Conservation (phyloP, 495 filamentous ascomycete genomes). For the Tuber umbilicatum region DNA sequence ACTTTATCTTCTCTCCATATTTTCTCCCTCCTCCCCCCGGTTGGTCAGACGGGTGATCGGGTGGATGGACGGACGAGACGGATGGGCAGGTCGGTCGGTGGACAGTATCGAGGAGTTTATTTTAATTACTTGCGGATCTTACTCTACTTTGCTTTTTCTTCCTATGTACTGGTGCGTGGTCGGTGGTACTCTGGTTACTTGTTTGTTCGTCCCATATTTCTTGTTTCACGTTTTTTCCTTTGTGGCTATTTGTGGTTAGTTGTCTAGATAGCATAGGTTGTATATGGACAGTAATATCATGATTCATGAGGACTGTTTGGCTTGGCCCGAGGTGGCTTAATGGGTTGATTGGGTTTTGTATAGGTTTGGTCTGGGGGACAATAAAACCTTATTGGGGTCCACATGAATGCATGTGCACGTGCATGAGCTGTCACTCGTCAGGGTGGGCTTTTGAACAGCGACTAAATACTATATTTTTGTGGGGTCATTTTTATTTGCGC, state of each 20-base stretch:
- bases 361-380: background rate
- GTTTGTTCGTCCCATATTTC: conserved; percentile 4
- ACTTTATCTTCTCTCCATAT: background rate
- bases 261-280: conserved; percentile 6
- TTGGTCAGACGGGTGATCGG: background rate
- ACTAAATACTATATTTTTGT: background rate
- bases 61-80: background rate
- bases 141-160: background rate
- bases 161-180: background rate
- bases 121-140: background rate
- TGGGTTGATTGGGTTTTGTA: background rate
- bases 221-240: background rate
- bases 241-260: conserved; percentile 2
- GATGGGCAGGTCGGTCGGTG: background rate
- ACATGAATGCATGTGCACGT: background rate
- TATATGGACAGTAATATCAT: conserved; percentile 6
- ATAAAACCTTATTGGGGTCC: background rate
- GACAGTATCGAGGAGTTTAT: background rate
- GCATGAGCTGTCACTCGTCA: background rate
- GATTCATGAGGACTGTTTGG: conserved; percentile 3
- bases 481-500: background rate
- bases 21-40: background rate
- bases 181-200: background rate
- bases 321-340: background rate
- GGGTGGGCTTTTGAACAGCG: background rate